Evolutionary conservation across 2,329 filamentous ascomycete genomes (phyloP).

Genomic region (Aureobasidium lini): DNA sequence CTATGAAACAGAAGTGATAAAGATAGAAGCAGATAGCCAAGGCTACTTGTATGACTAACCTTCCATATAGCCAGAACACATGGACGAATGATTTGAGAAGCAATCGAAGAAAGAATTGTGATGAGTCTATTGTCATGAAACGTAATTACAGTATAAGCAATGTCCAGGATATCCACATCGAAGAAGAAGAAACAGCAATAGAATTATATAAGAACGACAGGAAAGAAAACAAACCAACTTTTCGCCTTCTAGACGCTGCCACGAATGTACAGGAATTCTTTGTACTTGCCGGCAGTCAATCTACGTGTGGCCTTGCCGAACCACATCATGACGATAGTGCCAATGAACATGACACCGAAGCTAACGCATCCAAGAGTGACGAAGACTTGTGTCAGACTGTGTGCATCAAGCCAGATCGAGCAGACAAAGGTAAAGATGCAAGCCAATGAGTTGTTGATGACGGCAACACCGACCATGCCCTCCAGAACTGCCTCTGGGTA

Average conservation of each 20-base stretch:
- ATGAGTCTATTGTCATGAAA: neutral
- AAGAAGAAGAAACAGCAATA: neutral
- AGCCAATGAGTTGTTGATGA: conserved; percentile 50
- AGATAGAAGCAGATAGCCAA: too few species aligned
- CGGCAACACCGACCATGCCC: conserved; percentile 51
- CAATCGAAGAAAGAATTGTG: too few species aligned
- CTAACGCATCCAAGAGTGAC: conserved; percentile 46
- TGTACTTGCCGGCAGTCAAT: conserved; percentile 42
- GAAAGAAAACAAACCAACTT: neutral
- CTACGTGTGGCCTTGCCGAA: conserved; percentile 45
- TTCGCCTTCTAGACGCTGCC: conserved; percentile 26
- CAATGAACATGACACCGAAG: conserved; percentile 41
- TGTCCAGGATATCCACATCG: neutral
- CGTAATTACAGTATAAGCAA: neutral
- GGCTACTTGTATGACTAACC: too few species aligned
- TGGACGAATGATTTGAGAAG: too few species aligned
- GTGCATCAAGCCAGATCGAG: conserved; percentile 42
- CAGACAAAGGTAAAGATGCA: conserved; percentile 46
- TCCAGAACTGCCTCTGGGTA: conserved; percentile 52
- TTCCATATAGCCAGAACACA: too few species aligned
- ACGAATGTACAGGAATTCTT: conserved; percentile 41
- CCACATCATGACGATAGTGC: conserved; percentile 47
- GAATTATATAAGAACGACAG: neutral
- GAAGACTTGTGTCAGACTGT: conserved; percentile 41
- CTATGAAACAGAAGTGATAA: conserved; percentile 6